Evolutionary conservation across 2,329 filamentous ascomycete genomes (phyloP).

Genomic region (Colletotrichum falcatum): DNA sequence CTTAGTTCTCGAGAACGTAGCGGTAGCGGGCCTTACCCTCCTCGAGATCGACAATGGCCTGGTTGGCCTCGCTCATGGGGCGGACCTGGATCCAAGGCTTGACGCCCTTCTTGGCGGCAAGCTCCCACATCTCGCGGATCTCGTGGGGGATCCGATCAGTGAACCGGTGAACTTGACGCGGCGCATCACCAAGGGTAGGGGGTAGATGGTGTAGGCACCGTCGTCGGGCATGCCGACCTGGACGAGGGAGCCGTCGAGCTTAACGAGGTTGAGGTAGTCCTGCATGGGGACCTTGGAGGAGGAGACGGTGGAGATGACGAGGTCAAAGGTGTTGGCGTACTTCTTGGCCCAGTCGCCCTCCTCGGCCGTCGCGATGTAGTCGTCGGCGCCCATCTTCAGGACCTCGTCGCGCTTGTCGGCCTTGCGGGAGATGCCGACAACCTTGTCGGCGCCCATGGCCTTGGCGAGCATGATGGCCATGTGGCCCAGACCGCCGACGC

Average conservation of each 20-base stretch:
- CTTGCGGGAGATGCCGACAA: constrained; percentile 69
- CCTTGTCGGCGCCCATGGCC: constrained; percentile 72
- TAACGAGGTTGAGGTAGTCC: constrained; percentile 70
- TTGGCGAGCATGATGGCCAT: constrained; percentile 77
- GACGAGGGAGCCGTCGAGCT: constrained; percentile 67
- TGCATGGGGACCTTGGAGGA: constrained; percentile 57
- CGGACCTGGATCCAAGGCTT: constrained; percentile 68
- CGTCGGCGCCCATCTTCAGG: constrained; percentile 67
- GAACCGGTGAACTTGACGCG: constrained; percentile 62
- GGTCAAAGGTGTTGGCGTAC: constrained; percentile 63
- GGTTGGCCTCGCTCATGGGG: constrained; percentile 67
- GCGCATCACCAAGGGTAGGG: constrained; percentile 68
- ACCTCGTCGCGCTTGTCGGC: constrained; percentile 66
- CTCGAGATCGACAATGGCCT: constrained; percentile 66
- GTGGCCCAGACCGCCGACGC: constrained; percentile 76
- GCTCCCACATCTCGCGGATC: constrained; percentile 69
- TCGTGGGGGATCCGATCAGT: constrained; percentile 61
- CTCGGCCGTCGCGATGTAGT: constrained; percentile 57
- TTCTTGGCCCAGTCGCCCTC: constrained; percentile 66
- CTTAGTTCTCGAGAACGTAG: constrained; percentile 60
- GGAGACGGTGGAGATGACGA: constrained; percentile 71
- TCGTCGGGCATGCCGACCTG: constrained; percentile 69
- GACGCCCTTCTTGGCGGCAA: constrained; percentile 67
- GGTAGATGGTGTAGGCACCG: constrained; percentile 53
- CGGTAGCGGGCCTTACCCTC: constrained; percentile 62